Conservation (phyloP, 306 rosid species). For the Quercus parvula region DNA sequence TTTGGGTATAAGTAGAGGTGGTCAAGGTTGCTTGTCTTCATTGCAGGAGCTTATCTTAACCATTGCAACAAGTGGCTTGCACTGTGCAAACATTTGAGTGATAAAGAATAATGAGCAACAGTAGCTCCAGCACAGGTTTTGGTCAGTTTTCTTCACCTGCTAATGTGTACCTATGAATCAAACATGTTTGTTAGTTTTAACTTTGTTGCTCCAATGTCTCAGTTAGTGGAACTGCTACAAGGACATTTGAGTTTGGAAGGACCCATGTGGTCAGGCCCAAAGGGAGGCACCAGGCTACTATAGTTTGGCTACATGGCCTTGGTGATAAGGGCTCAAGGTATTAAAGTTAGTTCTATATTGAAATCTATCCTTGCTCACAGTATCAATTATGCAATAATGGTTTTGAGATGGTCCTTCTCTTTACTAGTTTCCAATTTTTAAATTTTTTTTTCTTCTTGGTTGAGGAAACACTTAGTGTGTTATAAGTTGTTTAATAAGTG, state of each 20-base stretch:
- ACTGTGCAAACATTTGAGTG: constrained; percentile 22
- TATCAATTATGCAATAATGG: background rate
- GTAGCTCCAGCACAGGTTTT: constrained; percentile 50
- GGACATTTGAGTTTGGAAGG: constrained; percentile 83
- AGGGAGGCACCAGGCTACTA: constrained; percentile 86
- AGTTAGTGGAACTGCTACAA: constrained; percentile 68
- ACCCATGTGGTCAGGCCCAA: constrained; percentile 89
- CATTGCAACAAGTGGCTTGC: constrained; percentile 33
- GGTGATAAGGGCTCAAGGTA: constrained; percentile 96
- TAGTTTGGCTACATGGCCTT: constrained; percentile 92
- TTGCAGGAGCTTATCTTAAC: constrained; percentile 56
- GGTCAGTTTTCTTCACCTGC: constrained; percentile 48
- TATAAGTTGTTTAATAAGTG: constrained; percentile 15
- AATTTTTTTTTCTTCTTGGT: background rate
- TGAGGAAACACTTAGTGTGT: constrained; percentile 5
- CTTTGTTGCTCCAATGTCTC: constrained; percentile 37
- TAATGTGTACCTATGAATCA: too few relatives aligned
- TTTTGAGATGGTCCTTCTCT: constrained; percentile 10
- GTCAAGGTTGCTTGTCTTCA: constrained; percentile 46
- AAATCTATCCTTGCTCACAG: constrained; percentile 8
- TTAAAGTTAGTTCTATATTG: constrained; percentile 12
- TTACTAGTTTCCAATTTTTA: background rate
- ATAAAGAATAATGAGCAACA: constrained; percentile 72
- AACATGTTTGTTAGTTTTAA: constrained; percentile 3
- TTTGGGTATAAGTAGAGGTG: constrained; percentile 57